Evolutionary conservation across 768 basidiomycete genomes (phyloP), one percentile per base, ranked within the genome.

Genomic region (Hortiboletus campestris): DNA sequence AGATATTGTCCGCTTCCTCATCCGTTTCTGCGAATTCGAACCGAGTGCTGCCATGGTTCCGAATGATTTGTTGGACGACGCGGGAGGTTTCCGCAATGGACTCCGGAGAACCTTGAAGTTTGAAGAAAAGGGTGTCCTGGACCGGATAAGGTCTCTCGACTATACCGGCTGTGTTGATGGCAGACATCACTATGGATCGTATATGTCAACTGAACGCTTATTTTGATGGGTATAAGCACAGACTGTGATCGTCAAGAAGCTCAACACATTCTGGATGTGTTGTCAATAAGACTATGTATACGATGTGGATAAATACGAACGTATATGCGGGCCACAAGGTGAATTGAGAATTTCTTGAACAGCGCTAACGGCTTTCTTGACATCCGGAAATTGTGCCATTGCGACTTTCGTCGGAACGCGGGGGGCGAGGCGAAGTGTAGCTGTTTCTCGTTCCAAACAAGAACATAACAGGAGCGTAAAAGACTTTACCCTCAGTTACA

Each of bases 71-170:
- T 60, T 84, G 76, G 25, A 91, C 80, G 19, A 76, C 70, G 42
- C 80, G 76, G 0, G 88, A 82, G 0, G 89, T 80, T 40, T 80
- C 78, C 4, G 80, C 66, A 32, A 89, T 81, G 6, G 81, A 78
- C 12, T 77, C 70, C 0, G 80, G 74, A 34, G 89, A 84, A 3
- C 93, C 93, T 67, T 94, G 91, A 49, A 97, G 81, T 69, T 96
- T 95, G 80, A 98, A 91, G 74, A 97, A 93, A 11, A 97, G 79
- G 0, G 87, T 87, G 65, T 94, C 91, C 58, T 79, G 74, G 19
- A 84, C 84, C 4, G 86, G 86, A 66, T 87, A 90, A 43, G 82
- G 76, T 50, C 67, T 70, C 54, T 82, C 80, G 43, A 84, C 72
- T 51, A 88, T 66, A 25, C 89, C 88, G 20, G 80, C 84, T 13